Evolutionary conservation across 495 filamentous ascomycete genomes (phyloP), one percentile per base, ranked within the genome.

Genomic region (Daldinia loculata): DNA sequence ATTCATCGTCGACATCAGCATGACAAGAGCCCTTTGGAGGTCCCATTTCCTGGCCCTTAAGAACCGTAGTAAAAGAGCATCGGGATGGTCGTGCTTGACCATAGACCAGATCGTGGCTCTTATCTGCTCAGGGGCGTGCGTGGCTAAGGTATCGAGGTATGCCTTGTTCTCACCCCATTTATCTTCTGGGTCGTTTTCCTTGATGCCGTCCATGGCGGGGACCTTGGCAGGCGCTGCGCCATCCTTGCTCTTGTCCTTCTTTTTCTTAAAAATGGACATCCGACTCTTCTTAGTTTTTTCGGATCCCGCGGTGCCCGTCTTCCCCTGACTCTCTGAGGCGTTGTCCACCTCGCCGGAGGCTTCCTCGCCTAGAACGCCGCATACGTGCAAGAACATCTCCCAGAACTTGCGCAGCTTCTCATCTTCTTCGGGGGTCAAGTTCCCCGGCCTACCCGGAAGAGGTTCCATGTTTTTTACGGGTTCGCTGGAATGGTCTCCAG

Each of bases 21-120:
- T 99, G 66, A 98, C 86, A 14, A 99, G 84, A 17, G 95, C 95
- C 72, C 92, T 93, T 52, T 97, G 91, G 30, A 97, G 88, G 76
- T 99, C 92, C 95, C 95, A 99, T 80, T 98, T 99, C 38, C 95
- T 87, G 8, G 95, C 95, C 43, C 95, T 87, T 62, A 99, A 82
- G 80, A 98, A 99, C 29, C 95, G 89, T 59, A 99, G 83, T 12
- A 97, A 83, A 27, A 99, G 84, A 7, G 87, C 90, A 78, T 99
- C 95, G 2, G 95, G 95, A 78, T 98, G 86, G 77, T 99, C 96
- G 71, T 93, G 91, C 82, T 98, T 98, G 36, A 95, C 89, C 95
- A 99, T 97, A 64, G 84, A 87, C 95, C 95, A 99, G 80, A 98
- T 93, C 2, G 93, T 89, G 2, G 85, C 83, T 29, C 95, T 87